Percentiles rank a stretch among this genome's conserved stretches.
Evolutionary conservation across 352 stramenopile species (phyloP).

Genomic region (Phytophthora pisi): DNA sequence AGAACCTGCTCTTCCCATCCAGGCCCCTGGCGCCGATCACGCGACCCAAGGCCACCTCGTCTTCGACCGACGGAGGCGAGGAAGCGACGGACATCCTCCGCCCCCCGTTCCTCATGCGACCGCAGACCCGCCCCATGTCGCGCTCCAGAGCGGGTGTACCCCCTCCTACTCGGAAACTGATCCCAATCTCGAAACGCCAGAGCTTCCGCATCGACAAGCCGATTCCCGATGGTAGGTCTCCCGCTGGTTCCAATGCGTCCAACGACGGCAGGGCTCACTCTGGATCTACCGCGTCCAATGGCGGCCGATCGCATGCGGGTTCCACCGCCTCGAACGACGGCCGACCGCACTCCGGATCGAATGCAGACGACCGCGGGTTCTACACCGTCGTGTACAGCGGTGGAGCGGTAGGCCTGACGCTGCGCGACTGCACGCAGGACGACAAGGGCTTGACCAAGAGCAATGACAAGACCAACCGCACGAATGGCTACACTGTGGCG

Average conservation of each 20-base stretch:
- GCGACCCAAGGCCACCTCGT: constrained; percentile 19
- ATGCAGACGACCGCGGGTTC: constrained; percentile 52
- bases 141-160: constrained; percentile 24
- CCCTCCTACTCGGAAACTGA: constrained; percentile 22
- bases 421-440: constrained; percentile 54
- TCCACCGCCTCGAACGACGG: constrained; percentile 27
- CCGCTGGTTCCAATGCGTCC: constrained; percentile 10
- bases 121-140: constrained; percentile 23
- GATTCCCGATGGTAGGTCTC: constrained; percentile 1
- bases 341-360: constrained; percentile 22
- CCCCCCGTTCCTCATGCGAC: constrained; percentile 26
- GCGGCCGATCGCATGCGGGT: constrained; percentile 14
- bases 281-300: constrained; percentile 15
- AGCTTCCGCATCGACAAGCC: constrained; percentile 64
- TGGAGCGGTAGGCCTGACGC: constrained; percentile 48
- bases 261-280: constrained; percentile 21
- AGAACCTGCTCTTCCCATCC: constrained; percentile 23
- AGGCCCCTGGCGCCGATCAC: constrained; percentile 19
- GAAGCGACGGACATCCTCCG: constrained; percentile 18
- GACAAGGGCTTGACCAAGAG: constrained; percentile 49
- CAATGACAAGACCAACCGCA: constrained; percentile 59
- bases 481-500: constrained; percentile 69
- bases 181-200: constrained; percentile 57
- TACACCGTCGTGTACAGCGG: constrained; percentile 75
- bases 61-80: constrained; percentile 18